phyloP scores from a whole-genome alignment of 2,329 filamentous ascomycete species.

The Chrysoporthe puriensis region DNA sequence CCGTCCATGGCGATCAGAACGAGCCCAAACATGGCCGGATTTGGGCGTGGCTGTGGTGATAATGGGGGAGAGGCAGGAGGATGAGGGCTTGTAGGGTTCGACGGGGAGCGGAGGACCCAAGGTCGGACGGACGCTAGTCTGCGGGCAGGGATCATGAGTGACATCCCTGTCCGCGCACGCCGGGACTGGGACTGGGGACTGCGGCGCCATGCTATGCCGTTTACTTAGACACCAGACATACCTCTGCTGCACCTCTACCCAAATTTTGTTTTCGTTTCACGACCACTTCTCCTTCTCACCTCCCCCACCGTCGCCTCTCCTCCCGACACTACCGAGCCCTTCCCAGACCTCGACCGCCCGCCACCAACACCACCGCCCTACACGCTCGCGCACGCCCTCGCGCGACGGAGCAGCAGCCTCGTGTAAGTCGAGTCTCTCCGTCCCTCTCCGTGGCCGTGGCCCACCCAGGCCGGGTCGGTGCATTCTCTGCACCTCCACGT shows the following conservation, averaged over 20 bases:
- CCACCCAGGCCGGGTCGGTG: conserved; percentile 28
- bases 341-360: conserved; percentile 1
- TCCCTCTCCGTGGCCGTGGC: conserved; percentile 24
- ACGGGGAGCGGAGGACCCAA: conserved; percentile 30
- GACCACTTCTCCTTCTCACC: conserved; percentile 28
- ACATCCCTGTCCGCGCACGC: conserved; percentile 16
- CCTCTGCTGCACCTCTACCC: conserved; percentile 24
- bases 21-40: conserved; percentile 66
- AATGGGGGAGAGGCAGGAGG: conserved; percentile 37
- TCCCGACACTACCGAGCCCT: conserved; percentile 19
- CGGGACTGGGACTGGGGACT: conserved; percentile 15
- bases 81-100: conserved; percentile 37
- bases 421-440: conserved; percentile 28
- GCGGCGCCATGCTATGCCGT: not conserved
- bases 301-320: conserved; percentile 19
- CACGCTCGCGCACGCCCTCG: conserved; percentile 13
- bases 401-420: conserved; percentile 28
- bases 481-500: conserved; percentile 31
- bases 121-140: conserved; percentile 17
- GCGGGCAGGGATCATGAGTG: conserved; percentile 14
- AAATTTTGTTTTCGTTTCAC: conserved; percentile 31
- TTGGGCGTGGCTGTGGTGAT: conserved; percentile 35
- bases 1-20: conserved; percentile 54
- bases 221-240: conserved; percentile 9
- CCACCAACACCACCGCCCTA: conserved; percentile 17